Base-by-base conservation (phyloP, 116 monocot genomes). In the Papilionanthe hybrid region DNA sequence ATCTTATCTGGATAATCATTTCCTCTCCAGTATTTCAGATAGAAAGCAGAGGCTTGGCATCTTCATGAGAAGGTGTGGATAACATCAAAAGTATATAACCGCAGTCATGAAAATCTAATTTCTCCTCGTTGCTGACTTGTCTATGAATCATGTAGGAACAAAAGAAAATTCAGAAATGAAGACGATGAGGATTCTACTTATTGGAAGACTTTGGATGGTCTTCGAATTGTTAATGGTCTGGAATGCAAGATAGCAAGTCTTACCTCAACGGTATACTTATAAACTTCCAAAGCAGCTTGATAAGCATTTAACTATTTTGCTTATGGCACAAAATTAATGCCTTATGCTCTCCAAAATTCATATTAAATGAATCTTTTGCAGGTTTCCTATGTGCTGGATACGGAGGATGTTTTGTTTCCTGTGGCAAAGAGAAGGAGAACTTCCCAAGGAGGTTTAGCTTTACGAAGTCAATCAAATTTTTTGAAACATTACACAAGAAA, bases 331-430 rank as follows among this genome's bases (percentile, higher is more conserved):
- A 9, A 48, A 48, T 48, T 48, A 1, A 48, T 48, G 12, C 48
- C 11, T 48, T 48, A 10, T 48, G 48, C 48, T 48, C 9, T 48
- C 48, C 48, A 9, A 48, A 12, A 9, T 48, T 48, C 53, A 53
- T 4, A 53, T 53, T 15, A 2, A 53, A 15, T 53, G 53, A 12
- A 53, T 53, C 18, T 53, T 12, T 37, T 15, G 27, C 84, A 95
- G 95, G 89, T 91, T 27, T 87, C 89, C 42, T 95, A 93, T 82
- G 95, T 95, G 41, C 85, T 95, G 32, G 91, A 95, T 42, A 93
- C 95, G 15, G 91, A 93, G 81, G 95, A 95, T 84, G 71, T 88
- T 66, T 88, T 95, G 47, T 86, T 78, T 53, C 89, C 91, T 20
- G 20, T n/a, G 79, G 20, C 81, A 49, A 93, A 89, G 85, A 89